Conservation (phyloP, 169 alveolate genomes). For the Sarcocystis neurona region DNA sequence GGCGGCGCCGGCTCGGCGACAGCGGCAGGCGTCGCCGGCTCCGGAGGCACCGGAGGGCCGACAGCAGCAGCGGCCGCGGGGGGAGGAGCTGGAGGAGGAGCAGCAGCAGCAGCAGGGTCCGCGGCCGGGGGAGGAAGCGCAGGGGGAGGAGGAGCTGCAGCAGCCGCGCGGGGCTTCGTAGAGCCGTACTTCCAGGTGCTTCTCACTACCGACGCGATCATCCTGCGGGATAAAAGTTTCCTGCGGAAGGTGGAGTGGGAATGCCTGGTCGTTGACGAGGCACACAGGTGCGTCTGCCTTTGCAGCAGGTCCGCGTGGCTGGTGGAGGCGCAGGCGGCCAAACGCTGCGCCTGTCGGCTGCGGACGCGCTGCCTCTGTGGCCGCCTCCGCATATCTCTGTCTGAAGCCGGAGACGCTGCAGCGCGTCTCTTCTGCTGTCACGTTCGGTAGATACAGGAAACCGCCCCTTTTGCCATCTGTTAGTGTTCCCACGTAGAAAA, state of each 20-base stretch:
- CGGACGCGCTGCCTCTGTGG: too few relatives aligned
- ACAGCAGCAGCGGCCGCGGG: constrained; percentile 17
- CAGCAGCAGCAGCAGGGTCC: background rate
- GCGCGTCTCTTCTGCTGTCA: too few relatives aligned
- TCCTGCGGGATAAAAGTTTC: constrained; percentile 73
- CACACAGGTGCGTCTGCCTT: constrained; percentile 78
- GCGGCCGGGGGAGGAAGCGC: background rate
- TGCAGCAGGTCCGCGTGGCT: background rate
- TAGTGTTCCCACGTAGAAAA: too few relatives aligned
- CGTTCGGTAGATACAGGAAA: too few relatives aligned
- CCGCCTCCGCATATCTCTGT: too few relatives aligned
- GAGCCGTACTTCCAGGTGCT: constrained; percentile 72
- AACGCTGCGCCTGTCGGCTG: too few relatives aligned
- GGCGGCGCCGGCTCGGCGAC: constrained; percentile 29
- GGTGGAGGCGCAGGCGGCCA: too few relatives aligned
- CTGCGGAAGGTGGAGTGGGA: constrained; percentile 90
- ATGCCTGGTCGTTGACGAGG: constrained; percentile 94
- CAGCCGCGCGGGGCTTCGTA: constrained; percentile 34
- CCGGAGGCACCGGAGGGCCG: constrained; percentile 9
- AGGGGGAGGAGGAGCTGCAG: background rate
- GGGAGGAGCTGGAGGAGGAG: background rate
- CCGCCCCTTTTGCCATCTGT: too few relatives aligned
- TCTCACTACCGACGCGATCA: constrained; percentile 73
- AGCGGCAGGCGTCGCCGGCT: background rate
- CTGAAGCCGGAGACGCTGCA: too few relatives aligned